Base-by-base conservation (phyloP, 352 stramenopile genomes). In the Aphanomyces euteiches region DNA sequence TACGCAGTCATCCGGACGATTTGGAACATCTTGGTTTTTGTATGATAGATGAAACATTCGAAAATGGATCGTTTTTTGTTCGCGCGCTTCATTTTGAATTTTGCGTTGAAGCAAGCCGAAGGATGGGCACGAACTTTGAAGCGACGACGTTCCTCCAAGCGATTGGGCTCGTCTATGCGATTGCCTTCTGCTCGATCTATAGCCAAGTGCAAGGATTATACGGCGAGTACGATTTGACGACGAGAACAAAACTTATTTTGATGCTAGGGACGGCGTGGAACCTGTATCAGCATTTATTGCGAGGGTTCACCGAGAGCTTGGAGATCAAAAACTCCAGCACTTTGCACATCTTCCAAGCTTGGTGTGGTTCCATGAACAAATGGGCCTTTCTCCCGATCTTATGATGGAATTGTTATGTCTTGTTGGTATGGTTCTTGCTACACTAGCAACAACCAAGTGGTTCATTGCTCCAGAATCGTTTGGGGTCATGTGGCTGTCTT, bases 131-230 rank as follows among this genome's bases (percentile, higher is more conserved):
- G 7, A 58, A n/a, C 19, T 61, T 61, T 17, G 17, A 37, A 12
- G 7, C 54, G 54, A 61, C 19, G 4, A 37, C 43, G 54, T 87
- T 88, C 73, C 69, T 89, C 17, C 77, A 76, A 38, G 73, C 69
- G 7, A 56, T 89, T 59, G 87, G 77, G 47, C 66, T 47, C 1
- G 70, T 91, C 48, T 90, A 90, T 56, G 70, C 67, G 13, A 56
- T 50, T 39, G 88, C 91, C 10, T 96, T 95, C 60, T 77, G 81
- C 15, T 96, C 88, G 3, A 92, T 95, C 65, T 89, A 82, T 50
- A 53, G 75, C 6, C 89, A 97, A 78, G 89, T 89, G 54, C 83
- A 77, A n/a, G 87, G 88, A 36, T 82, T 97, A 21, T 87, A 89
- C 58, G 85, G 86, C 66, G 69, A 76, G 74, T 90, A 80, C 39